Conservation (phyloP, 139 green algal genomes). For the Diplosphaera chodatii region DNA sequence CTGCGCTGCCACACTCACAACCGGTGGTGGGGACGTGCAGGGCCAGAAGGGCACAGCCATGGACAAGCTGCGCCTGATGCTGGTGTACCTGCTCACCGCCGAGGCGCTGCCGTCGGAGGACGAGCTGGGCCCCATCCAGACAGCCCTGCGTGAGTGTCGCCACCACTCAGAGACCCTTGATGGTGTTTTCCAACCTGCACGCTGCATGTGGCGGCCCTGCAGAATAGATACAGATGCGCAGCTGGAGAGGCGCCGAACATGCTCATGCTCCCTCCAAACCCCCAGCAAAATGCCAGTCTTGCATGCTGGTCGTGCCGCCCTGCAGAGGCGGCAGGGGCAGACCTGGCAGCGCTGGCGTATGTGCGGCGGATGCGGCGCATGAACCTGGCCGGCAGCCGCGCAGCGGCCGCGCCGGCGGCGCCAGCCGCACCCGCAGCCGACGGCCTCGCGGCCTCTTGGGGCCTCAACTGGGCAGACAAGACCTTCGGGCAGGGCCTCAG, state of each 20-base stretch:
- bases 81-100: slow-evolving; percentile 79
- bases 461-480: slow-evolving; percentile 87
- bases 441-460: not conserved
- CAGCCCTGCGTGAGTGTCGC: slow-evolving; percentile 2
- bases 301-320: too few species aligned
- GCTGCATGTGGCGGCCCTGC: too few species aligned
- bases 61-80: slow-evolving; percentile 88
- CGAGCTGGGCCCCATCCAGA: slow-evolving; percentile 25
- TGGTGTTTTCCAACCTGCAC: too few species aligned
- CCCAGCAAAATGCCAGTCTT: too few species aligned
- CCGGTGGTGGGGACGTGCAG: too few species aligned
- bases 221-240: too few species aligned
- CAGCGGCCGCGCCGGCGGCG: not conserved
- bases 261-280: too few species aligned
- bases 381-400: slow-evolving; percentile 63
- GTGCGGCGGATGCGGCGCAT: slow-evolving; percentile 79
- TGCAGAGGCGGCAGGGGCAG: slow-evolving; percentile 37
- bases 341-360: slow-evolving; percentile 81
- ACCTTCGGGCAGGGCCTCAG: slow-evolving; percentile 82
- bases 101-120: slow-evolving; percentile 32
- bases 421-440: slow-evolving; percentile 9
- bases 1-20: too few species aligned
- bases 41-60: slow-evolving; percentile 41
- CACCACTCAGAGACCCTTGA: too few species aligned
- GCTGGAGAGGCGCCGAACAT: too few species aligned